Conservation (phyloP, 1,284 basidiomycete genomes). For the Trichosporon inkin region DNA sequence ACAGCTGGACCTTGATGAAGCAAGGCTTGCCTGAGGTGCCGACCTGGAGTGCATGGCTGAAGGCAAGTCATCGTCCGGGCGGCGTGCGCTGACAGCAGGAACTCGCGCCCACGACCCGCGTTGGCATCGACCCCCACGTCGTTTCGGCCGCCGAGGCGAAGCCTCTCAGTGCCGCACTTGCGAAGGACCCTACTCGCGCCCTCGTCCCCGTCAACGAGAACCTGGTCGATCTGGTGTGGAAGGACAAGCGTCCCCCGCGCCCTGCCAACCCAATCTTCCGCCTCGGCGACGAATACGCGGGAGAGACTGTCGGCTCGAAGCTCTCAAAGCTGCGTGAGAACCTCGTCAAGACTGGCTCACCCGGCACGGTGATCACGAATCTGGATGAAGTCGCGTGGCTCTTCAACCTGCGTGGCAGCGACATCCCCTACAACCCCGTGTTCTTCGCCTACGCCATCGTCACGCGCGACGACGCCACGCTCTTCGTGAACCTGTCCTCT, state of each 20-base stretch:
- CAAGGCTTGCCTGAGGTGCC: slow-evolving; percentile 80
- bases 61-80: slow-evolving; percentile 49
- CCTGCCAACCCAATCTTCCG: slow-evolving; percentile 68
- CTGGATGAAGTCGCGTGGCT: slow-evolving; percentile 91
- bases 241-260: slow-evolving; percentile 58
- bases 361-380: slow-evolving; percentile 69
- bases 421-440: slow-evolving; percentile 92
- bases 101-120: slow-evolving; percentile 59
- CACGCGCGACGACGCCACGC: slow-evolving; percentile 60
- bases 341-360: slow-evolving; percentile 61
- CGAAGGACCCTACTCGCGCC: slow-evolving; percentile 50
- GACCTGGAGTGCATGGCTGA: slow-evolving; percentile 81
- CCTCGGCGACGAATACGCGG: slow-evolving; percentile 62
- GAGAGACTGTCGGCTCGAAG: slow-evolving; percentile 65
- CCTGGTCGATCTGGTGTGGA: slow-evolving; percentile 79
- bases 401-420: slow-evolving; percentile 87
- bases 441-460: slow-evolving; percentile 91
- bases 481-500: slow-evolving; percentile 71
- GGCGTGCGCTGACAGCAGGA: slow-evolving; percentile 53
- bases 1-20: slow-evolving; percentile 90
- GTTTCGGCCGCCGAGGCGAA: slow-evolving; percentile 60
- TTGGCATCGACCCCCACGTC: slow-evolving; percentile 77
- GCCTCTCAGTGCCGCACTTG: slow-evolving; percentile 36
- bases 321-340: slow-evolving; percentile 64
- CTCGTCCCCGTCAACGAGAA: slow-evolving; percentile 67